Conservation (phyloP, 1,284 basidiomycete species). For the Trametes hirsuta region DNA sequence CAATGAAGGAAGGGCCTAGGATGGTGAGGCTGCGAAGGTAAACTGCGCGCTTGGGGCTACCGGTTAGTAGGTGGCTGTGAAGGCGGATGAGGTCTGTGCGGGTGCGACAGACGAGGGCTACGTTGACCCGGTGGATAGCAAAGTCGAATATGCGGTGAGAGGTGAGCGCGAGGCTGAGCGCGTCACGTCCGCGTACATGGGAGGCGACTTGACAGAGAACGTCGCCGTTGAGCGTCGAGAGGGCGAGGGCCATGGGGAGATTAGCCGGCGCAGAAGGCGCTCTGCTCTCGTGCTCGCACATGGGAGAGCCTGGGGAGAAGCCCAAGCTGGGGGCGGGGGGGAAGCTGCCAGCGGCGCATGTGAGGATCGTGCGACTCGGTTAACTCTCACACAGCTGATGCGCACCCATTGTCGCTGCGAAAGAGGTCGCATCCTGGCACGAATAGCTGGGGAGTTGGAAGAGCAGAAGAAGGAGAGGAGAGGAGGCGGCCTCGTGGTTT, state of each 20-base stretch:
- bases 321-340: not conserved
- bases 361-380: slow-evolving; percentile 7
- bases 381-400: slow-evolving; percentile 3
- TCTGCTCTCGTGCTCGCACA: too few species aligned
- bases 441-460: not conserved
- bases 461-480: too few species aligned
- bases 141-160: slow-evolving; percentile 16
- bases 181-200: slow-evolving; percentile 17
- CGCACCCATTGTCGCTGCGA: slow-evolving; percentile 7
- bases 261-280: not conserved
- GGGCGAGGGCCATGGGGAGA: not conserved
- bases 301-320: not conserved
- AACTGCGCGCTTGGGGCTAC: slow-evolving; percentile 4
- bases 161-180: slow-evolving; percentile 20
- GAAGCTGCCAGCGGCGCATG: slow-evolving; percentile 6
- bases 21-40: slow-evolving; percentile 18
- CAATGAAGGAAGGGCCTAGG: slow-evolving; percentile 11
- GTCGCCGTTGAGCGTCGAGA: slow-evolving; percentile 16
- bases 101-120: slow-evolving; percentile 11
- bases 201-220: slow-evolving; percentile 17
- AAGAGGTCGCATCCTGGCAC: not conserved
- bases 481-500: not conserved
- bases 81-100: slow-evolving; percentile 3
- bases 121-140: slow-evolving; percentile 12
- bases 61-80: slow-evolving; percentile 9